Evolutionary conservation across 345 rosid species (phyloP), one percentile per base, ranked within the genome.

Genomic region (Cardamine resedifolia): DNA sequence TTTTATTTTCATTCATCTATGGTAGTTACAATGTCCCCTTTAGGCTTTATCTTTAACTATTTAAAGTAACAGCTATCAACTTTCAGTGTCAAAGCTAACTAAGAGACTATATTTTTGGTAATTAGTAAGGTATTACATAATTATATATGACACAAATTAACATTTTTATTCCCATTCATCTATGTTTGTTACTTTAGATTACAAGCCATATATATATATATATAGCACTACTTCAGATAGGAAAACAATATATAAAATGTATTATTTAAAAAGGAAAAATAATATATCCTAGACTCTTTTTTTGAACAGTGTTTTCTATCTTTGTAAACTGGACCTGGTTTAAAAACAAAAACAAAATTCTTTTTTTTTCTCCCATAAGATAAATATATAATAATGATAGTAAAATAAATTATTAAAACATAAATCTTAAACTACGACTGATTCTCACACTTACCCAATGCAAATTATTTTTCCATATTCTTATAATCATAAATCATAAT

Each of bases 51-150:
- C 58, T 38, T 23, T 38, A 2, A 52, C 44, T 44, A 45, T 48
- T 64, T 50, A 58, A 33, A 64, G 21, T 69, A 31, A 69, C 56
- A 68, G 6, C 56, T 69, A 69, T 30, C 64, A 30, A 45, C 36
- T 23, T 58, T 58, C 47, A 48, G 34, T 45, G 73, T 58, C 26
- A 67, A 53, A 41, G 38, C 52, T 26, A 20, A 28, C 43, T 15
- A 9, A 15, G 36, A 21, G 19, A 18, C 43, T 38, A 11, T 4
- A 11, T 10, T 4, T 26, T 53, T 49, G 45, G 58, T 14, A 12
- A 27, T 6, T 26, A 26, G 34, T 48, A 64, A 31, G 16, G 26
- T 24, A 7, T n/a, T n/a, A n/a, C n/a, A n/a, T n/a, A n/a, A n/a
- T n/a, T n/a, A n/a, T n/a, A n/a, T n/a, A n/a, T n/a, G n/a, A n/a